Evolutionary conservation across 495 filamentous ascomycete species (phyloP).

Genomic region (Penicillium ucsense): DNA sequence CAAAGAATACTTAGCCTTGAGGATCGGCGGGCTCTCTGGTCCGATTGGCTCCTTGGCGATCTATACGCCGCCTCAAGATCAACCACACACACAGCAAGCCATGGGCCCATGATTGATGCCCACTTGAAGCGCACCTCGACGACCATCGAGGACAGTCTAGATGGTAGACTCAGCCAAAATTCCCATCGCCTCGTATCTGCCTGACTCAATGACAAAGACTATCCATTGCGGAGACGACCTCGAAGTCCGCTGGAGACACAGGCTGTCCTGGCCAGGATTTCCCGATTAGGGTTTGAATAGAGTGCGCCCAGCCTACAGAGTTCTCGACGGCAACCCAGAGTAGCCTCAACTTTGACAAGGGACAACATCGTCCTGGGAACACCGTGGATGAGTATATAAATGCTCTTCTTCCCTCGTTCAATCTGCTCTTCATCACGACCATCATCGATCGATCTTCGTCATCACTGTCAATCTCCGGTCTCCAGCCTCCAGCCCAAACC

Average conservation of each 20-base stretch:
- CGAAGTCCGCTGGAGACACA: not conserved
- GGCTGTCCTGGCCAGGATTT: not conserved
- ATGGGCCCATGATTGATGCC: not conserved
- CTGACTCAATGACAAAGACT: conserved; percentile 1
- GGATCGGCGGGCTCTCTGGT: not conserved
- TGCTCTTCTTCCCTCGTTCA: not conserved
- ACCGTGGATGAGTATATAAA: not conserved
- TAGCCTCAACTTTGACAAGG: not conserved
- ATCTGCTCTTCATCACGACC: conserved; percentile 1
- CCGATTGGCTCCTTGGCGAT: not conserved
- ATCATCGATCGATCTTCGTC: conserved; percentile 6
- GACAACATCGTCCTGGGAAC: not conserved
- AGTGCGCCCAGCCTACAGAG: not conserved
- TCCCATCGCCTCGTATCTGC: too few species aligned
- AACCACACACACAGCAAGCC: not conserved
- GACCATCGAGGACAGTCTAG: not conserved
- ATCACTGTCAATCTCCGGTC: not conserved
- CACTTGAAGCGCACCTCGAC: not conserved
- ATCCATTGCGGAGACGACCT: not conserved
- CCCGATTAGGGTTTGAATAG: not conserved
- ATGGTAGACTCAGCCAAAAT: too few species aligned
- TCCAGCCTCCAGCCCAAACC: not conserved
- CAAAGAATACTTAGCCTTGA: not conserved
- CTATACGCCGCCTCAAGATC: not conserved
- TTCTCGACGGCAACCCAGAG: not conserved